phyloP scores from a whole-genome alignment of 2,329 filamentous ascomycete genomes.

The Cladosporium cucumerinum region DNA sequence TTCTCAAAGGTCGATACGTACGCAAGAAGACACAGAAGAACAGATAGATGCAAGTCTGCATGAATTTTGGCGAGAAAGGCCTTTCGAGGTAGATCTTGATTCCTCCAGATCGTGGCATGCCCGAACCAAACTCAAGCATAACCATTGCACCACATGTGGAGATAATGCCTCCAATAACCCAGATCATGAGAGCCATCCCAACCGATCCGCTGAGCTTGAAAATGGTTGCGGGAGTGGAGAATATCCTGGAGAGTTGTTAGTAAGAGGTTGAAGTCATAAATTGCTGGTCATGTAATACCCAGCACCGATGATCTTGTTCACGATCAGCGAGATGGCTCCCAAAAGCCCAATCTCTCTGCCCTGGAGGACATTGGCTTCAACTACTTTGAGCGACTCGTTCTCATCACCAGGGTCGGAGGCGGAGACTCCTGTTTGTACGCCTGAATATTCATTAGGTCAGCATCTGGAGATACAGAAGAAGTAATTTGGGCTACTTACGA shows the following conservation, averaged over 20 bases:
- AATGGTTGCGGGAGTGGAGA: slow-evolving; percentile 57
- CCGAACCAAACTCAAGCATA: slow-evolving; percentile 62
- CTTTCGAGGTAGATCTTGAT: slow-evolving; percentile 66
- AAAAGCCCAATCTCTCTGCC: background rate
- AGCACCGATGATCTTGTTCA: slow-evolving; percentile 1
- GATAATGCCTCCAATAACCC: slow-evolving; percentile 54
- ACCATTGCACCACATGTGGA: slow-evolving; percentile 59
- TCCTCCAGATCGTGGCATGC: slow-evolving; percentile 60
- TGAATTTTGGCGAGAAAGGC: slow-evolving; percentile 48
- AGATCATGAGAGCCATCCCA: slow-evolving; percentile 53
- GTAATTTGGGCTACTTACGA: background rate
- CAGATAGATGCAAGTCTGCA: background rate
- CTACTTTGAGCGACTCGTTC: background rate
- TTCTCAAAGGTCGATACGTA: background rate
- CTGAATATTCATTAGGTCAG: background rate
- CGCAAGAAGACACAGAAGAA: background rate
- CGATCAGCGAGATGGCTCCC: background rate
- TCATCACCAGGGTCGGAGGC: background rate
- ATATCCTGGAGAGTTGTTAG: slow-evolving; percentile 33
- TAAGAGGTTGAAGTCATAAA: background rate
- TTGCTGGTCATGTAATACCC: background rate
- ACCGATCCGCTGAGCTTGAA: slow-evolving; percentile 55
- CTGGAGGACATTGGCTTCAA: background rate
- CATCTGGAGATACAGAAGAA: background rate
- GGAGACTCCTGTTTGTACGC: background rate